Evolutionary conservation across 164 flowering plant genomes (phyloP), one percentile per base, ranked within the genome.

Genomic region (Annona squamosa): DNA sequence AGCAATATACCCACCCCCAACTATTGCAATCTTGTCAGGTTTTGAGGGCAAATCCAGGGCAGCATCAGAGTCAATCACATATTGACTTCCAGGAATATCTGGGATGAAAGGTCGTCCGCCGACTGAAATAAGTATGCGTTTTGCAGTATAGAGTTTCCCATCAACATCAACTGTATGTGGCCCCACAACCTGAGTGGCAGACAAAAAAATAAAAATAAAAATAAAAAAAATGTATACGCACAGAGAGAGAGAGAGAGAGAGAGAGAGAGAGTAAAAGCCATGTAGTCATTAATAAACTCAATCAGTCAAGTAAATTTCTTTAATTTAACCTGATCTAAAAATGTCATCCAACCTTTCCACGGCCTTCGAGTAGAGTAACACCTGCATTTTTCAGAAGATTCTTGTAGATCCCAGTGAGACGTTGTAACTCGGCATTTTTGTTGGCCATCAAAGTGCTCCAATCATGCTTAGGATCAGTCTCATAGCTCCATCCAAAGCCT

Each of bases 1-100:
- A 69, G 97, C 97, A 68, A 96, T 96, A 81, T 93, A 96, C 4
- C 99, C 99, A 73, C 99, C 99, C 26, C 98, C 99, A 74, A 93
- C 83, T 48, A 93, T 96, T 3, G 98, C 99, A 80, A 96, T 90
- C 84, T 90, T 96, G 74, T 76, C 77, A 43, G 98, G 99, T 75
- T 82, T 89, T 61, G 93, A 81, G 26, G 97, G 97, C 82, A 96
- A 85, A 86, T 93, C 99, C 78, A 93, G 98, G 69, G 99, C 99
- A 62, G 86, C 89, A 86, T 96, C 99, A 17, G 99, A 96, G 80
- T 93, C 94, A 69, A 96, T 96, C 2, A 85, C 99, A 86, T 88
- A 84, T 69, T 96, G 94, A 62, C 83, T 90, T 68, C 99, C 99
- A 76, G 97, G 95, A 73, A 93, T 91, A 12, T 93, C 88, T 72